Conservation (phyloP, 768 basidiomycete genomes). For the Fibroporia radiculosa region DNA sequence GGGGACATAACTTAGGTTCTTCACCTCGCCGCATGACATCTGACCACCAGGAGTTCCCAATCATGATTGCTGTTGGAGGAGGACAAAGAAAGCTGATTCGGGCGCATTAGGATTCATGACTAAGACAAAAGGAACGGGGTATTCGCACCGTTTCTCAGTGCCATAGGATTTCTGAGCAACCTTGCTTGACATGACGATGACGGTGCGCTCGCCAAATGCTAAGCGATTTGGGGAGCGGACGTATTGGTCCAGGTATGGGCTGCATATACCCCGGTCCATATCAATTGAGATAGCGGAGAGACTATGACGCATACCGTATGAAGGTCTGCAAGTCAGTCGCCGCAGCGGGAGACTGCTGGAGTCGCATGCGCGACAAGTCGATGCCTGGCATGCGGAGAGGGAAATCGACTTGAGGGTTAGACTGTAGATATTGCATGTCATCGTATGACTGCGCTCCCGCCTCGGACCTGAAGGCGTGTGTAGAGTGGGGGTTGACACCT, state of each 20-base stretch:
- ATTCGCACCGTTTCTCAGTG: conserved; percentile 80
- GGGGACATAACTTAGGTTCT: conserved; percentile 67
- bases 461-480: conserved; percentile 50
- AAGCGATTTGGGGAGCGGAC: conserved; percentile 78
- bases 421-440: conserved; percentile 50
- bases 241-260: conserved; percentile 78
- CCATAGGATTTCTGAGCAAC: conserved; percentile 98
- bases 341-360: conserved; percentile 46
- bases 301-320: conserved; percentile 47
- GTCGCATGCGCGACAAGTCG: conserved; percentile 57
- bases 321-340: conserved; percentile 75
- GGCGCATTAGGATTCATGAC: conserved; percentile 2
- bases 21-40: conserved; percentile 69
- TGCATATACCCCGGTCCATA: conserved; percentile 10
- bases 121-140: not conserved
- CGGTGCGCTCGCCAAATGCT: conserved; percentile 85
- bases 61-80: conserved; percentile 89
- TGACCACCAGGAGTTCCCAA: conserved; percentile 93
- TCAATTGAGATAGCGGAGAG: conserved; percentile 13
- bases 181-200: conserved; percentile 96
- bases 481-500: conserved; percentile 65
- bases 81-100: conserved; percentile 83
- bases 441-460: conserved; percentile 42
- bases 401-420: conserved; percentile 47
- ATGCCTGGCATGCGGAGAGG: conserved; percentile 56